A percentile compares a stretch with the other conserved stretches of the same genome.
phyloP scores from a whole-genome alignment of 1,284 basidiomycete genomes.

The Sutorius eximius region DNA sequence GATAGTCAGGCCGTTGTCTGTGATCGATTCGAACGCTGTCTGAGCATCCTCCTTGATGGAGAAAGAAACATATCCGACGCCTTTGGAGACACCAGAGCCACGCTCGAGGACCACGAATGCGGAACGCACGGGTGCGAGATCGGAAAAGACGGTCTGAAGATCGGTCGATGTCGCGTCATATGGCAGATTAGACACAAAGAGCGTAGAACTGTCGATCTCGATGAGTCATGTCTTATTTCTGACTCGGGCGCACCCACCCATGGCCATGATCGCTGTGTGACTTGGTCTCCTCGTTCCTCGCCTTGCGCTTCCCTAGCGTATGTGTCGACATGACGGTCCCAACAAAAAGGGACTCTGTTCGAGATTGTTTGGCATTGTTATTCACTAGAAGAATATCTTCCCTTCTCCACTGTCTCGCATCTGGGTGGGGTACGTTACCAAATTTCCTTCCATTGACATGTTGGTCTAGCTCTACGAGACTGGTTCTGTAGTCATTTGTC shows the following conservation, averaged over 20 bases:
- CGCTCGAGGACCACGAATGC: constrained; percentile 91
- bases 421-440: no score
- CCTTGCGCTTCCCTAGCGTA: constrained; percentile 54
- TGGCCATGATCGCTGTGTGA: constrained; percentile 16
- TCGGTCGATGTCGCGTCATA: constrained; percentile 90
- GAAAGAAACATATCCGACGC: constrained; percentile 97
- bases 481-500: neutral
- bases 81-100: constrained; percentile 84
- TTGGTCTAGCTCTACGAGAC: neutral
- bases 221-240: neutral
- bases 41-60: constrained; percentile 89
- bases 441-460: no score
- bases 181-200: constrained; percentile 84
- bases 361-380: constrained; percentile 22
- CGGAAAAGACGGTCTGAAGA: constrained; percentile 90
- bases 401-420: neutral
- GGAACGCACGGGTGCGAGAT: constrained; percentile 90
- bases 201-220: constrained; percentile 50
- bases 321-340: constrained; percentile 15
- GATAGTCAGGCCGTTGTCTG: constrained; percentile 54
- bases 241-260: constrained; percentile 17
- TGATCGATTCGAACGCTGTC: constrained; percentile 63
- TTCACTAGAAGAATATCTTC: no score
- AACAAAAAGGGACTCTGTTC: no score
- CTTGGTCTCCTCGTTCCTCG: constrained; percentile 40